Evolutionary conservation across 441 rosid genomes (phyloP), one percentile per base, ranked within the genome.

Genomic region (Populus hybrid): DNA sequence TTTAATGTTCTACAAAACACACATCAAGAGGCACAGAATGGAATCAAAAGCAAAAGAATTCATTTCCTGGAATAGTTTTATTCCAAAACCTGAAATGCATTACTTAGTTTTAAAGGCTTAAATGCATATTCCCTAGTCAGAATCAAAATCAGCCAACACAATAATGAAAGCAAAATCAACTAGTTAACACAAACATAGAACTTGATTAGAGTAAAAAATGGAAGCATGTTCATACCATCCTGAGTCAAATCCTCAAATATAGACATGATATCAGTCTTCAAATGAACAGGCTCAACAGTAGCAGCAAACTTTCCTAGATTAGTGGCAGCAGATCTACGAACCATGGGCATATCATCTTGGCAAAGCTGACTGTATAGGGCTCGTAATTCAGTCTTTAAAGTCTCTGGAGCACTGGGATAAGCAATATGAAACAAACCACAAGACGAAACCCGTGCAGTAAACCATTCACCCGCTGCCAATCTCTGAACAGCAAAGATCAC

Each of bases 261-360:
- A 42, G 94, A 80, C 93, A 95, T 90, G 76, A 95, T 89, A 71
- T 95, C 98, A 78, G 88, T 59, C 79, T 87, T 95, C 89, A 95
- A 82, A 85, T 84, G 88, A 78, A 87, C 77, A 11, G 94, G 76
- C 83, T 95, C 99, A 79, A 95, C 91, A 68, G 95, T 92, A 23
- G 97, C 92, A 84, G 98, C 99, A 90, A 92, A 94, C 77, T 94
- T 94, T 67, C 98, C 95, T 20, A 95, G 86, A 86, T 94, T 94
- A 73, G 98, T 86, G 3, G 97, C 97, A 70, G 97, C 98, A 84
- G 98, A 92, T 81, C 98, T 94, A 75, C 99, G 87, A 78, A 95
- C 98, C 99, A 94, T 95, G n/a, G 99, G 98, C 98, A 95, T 94
- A 84, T 95, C 98, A 87, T 95, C 97, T 85, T 90, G 95, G 80